Base-by-base conservation (phyloP, 768 basidiomycete genomes). In the Cystobasidium ongulense region DNA sequence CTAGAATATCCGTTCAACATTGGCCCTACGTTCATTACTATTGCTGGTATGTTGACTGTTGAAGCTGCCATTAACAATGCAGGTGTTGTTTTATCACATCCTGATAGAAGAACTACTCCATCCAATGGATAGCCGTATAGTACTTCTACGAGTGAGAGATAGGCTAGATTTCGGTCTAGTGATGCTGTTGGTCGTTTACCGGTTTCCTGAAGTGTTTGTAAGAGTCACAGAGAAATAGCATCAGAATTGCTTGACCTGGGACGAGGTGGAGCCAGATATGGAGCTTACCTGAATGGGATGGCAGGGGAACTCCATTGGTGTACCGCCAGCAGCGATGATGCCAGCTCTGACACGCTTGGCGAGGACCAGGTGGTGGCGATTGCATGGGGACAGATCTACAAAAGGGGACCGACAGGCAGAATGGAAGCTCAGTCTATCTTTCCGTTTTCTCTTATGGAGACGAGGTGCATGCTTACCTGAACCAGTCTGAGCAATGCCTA, bases 281-380 rank as follows among this genome's bases (percentile, higher is more conserved):
- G 21, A 36, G 15, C 63, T 64, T 21, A 68, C 66, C 33, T 81
- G 80, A 46, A 81, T 81, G 1, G 80, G 80, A 72, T 81, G 80
- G 77, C 80, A 80, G 23, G 80, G 80, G 77, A 81, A 81, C 61
- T 81, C 80, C 39, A 81, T 75, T 0, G 80, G 80, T 29, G 80
- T 81, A 13, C 80, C 80, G n/a, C 80, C 80, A 3, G 78, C 78
- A 21, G 80, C 79, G 41, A 80, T 75, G 74, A 81, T 81, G 23
- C 80, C 80, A 31, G 80, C 80, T 27, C 80, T 65, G 1, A 81
- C 80, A 21, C 80, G 70, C 73, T 81, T 81, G 61, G 79, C 80
- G 0, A 81, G 79, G 25, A 77, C 73, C 65, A 80, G 72, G 53
- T 81, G 80, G 63, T 80, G 78, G 10, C 74, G 68, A 71, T 81